Base-by-base conservation (phyloP, 1,284 basidiomycete genomes). In the Athelia psychrophila region DNA sequence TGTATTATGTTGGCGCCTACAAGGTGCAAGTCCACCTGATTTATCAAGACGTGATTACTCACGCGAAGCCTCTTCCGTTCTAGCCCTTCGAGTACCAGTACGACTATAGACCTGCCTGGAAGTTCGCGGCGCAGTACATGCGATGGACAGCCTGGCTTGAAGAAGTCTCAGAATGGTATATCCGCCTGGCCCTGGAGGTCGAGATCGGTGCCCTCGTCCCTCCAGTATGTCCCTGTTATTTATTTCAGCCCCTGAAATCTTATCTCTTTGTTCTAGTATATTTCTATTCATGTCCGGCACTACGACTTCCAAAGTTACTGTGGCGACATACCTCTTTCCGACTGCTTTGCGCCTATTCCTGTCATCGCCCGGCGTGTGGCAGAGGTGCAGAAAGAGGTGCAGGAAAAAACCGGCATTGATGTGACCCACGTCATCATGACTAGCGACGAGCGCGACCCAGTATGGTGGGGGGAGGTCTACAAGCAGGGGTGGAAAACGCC, bases 371-470 rank as follows among this genome's bases (percentile, higher is more conserved):
- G 77, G 48, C 78, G 81, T 40, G 83, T 90, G 4, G 67, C 77
- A 19, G 84, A 88, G 62, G 76, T 88, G 2, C 79, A 83, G 56
- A 71, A 75, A 3, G 79, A 83, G 54, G 65, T 88, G 24, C 61
- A 67, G 40, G 65, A 73, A 50, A 73, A 71, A 42, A 78, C 79
- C 56, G 80, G 80, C 1, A 64, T 83, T 19, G 65, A 64, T 15
- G 76, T 81, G 15, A 66, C 78, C 10, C 73, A 80, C 57, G 82
- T 90, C 38, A 73, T 91, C 53, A 78, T 90, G 72, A 88, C 86
- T 13, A 87, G 83, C 56, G 88, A 91, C 61, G 88, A 91, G 66
- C 61, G 66, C 49, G 77, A 88, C 60, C 63, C 72, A 9, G 72
- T 68, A 13, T 90, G 86, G 85, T 89, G 88, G 84, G 70, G 75